These are phyloP conservation scores for Lumnitzera littorea DNA, from an alignment of 345 rosid species.

Conservation along the genomic window DNA sequence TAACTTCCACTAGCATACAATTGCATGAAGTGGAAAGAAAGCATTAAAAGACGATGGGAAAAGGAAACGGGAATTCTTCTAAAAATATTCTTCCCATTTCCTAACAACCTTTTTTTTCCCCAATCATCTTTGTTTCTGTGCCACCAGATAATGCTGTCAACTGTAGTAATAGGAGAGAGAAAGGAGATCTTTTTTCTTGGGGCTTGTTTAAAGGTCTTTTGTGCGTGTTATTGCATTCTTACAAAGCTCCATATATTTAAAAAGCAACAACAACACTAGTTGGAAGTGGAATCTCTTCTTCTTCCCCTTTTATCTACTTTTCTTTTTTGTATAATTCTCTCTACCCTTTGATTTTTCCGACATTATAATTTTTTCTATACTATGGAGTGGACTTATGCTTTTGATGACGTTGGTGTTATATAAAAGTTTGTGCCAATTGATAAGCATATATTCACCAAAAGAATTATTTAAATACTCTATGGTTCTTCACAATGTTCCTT, in stretches of 20 bases:
- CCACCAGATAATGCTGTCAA: background rate
- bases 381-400: slow-evolving; percentile 1
- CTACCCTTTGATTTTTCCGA: too few species aligned
- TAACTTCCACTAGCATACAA: background rate
- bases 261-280: too few species aligned
- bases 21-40: too few species aligned
- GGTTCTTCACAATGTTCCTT: too few species aligned
- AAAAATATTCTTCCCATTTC: background rate
- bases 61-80: background rate
- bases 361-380: too few species aligned
- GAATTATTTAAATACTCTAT: too few species aligned
- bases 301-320: too few species aligned
- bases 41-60: too few species aligned
- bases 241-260: too few species aligned
- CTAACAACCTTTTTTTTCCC: background rate
- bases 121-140: background rate
- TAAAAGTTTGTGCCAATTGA: slow-evolving; percentile 9
- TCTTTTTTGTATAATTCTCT: too few species aligned
- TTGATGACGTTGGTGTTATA: slow-evolving; percentile 2
- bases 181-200: background rate
- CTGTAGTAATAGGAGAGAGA: too few species aligned
- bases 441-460: background rate
- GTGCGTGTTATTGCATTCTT: background rate
- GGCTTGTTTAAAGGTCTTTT: background rate
- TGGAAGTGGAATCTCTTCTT: too few species aligned